Base-by-base conservation (phyloP, 352 stramenopile genomes). In the Globisporangium camurandrum region DNA sequence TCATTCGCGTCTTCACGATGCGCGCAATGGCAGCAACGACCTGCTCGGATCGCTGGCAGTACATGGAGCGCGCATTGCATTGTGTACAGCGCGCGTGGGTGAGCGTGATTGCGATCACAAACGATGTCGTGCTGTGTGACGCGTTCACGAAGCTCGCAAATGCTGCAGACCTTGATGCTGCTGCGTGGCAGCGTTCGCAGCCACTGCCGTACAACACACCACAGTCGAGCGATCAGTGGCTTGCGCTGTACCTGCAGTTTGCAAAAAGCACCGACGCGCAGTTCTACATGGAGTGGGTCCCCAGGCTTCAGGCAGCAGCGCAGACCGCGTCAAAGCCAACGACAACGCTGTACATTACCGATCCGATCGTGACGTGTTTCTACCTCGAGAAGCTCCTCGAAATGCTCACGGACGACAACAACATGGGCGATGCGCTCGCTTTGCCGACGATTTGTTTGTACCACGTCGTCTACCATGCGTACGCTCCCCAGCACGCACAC, bases 31-130 rank as follows among this genome's bases (percentile, higher is more conserved):
- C 59, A 20, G 64, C 69, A 4, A 42, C 47, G 12, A 65, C 54
- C 9, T 69, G 62, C 31, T 44, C 12, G 6, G 50, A 84, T 20
- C 69, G 81, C 12, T 70, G 64, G 30, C 34, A 57, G 4, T 58
- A 60, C 17, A 20, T 77, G 16, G 46, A 56, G 24, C 45, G 66
- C 26, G 78, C 73, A 14, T 49, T 79, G 4, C 46, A 68, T 7
- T 63, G 84, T 40, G 68, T 88, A 2, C 54, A 73, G 4, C 55
- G 57, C 4, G 62, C 64, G 1, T 90, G 81, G 81, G 50, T 72
- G n/a, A 51, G 63, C 12, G 72, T 89, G 12, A 4, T 85, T 5
- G 27, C 67, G 0, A 49, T 77, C 4, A 54, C 33, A 3, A 83
- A 86, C 31, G 62, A 80, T n/a, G 23, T 56, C 2, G 70, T 78